Evolutionary conservation across 805 yeast genomes (phyloP).

Genomic region (Ogataea naganishii): DNA sequence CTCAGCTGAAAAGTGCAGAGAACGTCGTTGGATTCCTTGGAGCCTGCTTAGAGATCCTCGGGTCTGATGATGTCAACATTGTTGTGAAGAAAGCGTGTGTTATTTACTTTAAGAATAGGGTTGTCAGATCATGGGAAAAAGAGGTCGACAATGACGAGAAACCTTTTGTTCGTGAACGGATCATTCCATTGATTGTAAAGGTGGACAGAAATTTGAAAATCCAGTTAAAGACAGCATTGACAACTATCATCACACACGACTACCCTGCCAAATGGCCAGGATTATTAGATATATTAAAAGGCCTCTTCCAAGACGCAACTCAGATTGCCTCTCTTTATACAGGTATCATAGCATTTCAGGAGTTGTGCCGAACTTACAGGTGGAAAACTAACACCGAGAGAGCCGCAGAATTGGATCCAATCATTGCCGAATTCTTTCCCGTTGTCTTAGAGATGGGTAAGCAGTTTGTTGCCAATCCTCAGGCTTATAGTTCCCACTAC

Average conservation of each 20-base stretch:
- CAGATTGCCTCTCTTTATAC: conserved; percentile 41
- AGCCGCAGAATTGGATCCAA: conserved; percentile 40
- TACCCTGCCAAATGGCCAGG: conserved; percentile 43
- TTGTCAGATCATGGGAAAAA: conserved; percentile 54
- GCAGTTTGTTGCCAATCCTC: conserved; percentile 31
- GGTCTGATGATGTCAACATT: conserved; percentile 40
- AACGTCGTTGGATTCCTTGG: conserved; percentile 64
- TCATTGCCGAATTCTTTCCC: conserved; percentile 62
- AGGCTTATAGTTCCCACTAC: conserved; percentile 12
- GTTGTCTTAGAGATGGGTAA: conserved; percentile 59
- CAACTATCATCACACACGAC: conserved; percentile 37
- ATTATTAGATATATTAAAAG: conserved; percentile 38
- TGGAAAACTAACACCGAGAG: conserved; percentile 63
- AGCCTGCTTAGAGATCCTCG: conserved; percentile 72
- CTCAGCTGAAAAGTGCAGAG: conserved; percentile 49
- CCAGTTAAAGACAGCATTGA: conserved; percentile 44
- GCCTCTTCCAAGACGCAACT: conserved; percentile 33
- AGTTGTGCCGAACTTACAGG: conserved; percentile 65
- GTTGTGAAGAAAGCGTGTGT: conserved; percentile 73
- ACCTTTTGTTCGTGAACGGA: conserved; percentile 59
- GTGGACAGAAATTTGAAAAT: conserved; percentile 35
- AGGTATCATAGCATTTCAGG: conserved; percentile 70
- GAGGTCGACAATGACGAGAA: conserved; percentile 63
- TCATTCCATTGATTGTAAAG: conserved; percentile 53
- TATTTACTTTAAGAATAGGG: conserved; percentile 74